Base-by-base conservation (phyloP, 352 stramenopile species). In the Pythium aquatile region DNA sequence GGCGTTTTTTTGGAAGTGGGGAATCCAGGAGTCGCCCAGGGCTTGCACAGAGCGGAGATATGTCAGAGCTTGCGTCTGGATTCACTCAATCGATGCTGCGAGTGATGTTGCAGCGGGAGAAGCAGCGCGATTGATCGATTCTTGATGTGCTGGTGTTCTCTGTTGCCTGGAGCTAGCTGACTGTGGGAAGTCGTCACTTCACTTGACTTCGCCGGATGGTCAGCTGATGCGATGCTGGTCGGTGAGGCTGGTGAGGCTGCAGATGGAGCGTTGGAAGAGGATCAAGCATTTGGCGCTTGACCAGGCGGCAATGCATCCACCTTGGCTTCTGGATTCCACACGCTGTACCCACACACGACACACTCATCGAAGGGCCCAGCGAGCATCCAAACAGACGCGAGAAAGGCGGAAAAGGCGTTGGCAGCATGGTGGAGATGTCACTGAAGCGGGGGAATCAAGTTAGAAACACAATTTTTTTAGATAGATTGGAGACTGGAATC, bases 321-420 rank as follows among this genome's bases (percentile, higher is more conserved):
- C 5, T 9, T 35, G 32, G 20, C 20, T 35, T 5, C 5, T 9
- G 32, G 32, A 35, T 35, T 35, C 32, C 32, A 29, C 3, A n/a
- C 42, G 42, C 42, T 49, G 42, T 49, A 28, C 42, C 42, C 42
- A 49, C 42, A 30, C 42, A 49, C n/a, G 14, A 30, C 42, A 49
- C 42, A 7, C 42, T 30, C 4, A 2, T 26, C 20, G 20, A 24
- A 24, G 20, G 20, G 42, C 42, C n/a, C 17, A 49, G 42, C 3
- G 42, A 10, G 3, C 26, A 2, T 48, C 40, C 17, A n/a, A n/a
- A 48, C 40, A 4, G 13, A 48, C 6, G 37, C 9, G 13, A 44
- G 40, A 26, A 48, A 48, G 40, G 26, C 40, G 32, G 32, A 35
- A 35, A 35, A 48, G 13, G 40, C 4, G 13, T 48, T 48, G 24